Base-by-base conservation (phyloP, 2,329 filamentous ascomycete species). In the Bipolaris sorokiniana region DNA sequence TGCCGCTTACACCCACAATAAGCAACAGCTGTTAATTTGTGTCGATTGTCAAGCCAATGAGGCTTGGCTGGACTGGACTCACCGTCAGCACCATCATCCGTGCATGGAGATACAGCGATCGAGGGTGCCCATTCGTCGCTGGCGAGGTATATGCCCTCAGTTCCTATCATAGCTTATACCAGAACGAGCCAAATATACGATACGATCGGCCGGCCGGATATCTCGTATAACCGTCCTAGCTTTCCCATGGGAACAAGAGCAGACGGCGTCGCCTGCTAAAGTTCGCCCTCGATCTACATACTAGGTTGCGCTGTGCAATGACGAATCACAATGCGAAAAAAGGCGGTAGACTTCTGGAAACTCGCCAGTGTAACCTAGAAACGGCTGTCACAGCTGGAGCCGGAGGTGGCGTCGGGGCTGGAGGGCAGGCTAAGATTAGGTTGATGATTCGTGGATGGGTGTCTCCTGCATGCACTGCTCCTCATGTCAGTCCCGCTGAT, bases 391-490 rank as follows among this genome's bases (percentile, higher is more conserved):
- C 22, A 56, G 55, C 48, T 67, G 59, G 56, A 58, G 11, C 54
- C 53, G 55, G 58, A 31, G 50, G 42, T 44, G 34, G 36, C 28
- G 42, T 37, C 20, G 58, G 41, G 58, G 62, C 56, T 62, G 56
- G 60, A 56, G 59, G 53, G 61, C 56, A 61, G 59, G 56, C 59
- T 64, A 34, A 66, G 45, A 63, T 57, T 53, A 54, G 36, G 48
- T 47, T 44, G 47, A 34, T 59, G 55, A 62, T 63, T 63, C 52
- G 62, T 45, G 31, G 51, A 11, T 37, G 18, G 37, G 45, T 33
- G 56, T 42, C 61, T 61, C 53, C 54, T 59, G 51, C 57, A 63
- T 58, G 47, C 54, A 63, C 46, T 59, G 47, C 54, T 49, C 46
- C 50, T 40, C 45, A 22, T 26, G 37, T 45, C 53, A 34, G 46